A percentile compares a stretch with the other conserved stretches of the same genome.
phyloP scores from a whole-genome alignment of 768 basidiomycete species.

The Xerocomellus intermedius region DNA sequence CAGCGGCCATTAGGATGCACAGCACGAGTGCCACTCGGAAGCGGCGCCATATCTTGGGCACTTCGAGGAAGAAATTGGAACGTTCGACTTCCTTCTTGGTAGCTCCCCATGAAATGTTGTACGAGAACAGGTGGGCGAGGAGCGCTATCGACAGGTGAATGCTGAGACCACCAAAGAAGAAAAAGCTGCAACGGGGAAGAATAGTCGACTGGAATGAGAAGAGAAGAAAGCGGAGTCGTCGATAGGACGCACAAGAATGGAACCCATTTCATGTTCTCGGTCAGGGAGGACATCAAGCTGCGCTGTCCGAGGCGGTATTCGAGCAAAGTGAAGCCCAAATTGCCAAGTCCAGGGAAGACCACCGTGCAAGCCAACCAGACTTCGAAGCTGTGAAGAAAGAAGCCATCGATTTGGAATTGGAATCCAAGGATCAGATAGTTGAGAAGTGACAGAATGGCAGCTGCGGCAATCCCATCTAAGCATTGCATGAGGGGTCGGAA shows the following conservation, averaged over 20 bases:
- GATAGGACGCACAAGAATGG: slow-evolving; percentile 36
- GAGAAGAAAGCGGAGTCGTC: background rate
- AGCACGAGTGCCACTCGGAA: slow-evolving; percentile 66
- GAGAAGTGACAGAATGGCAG: slow-evolving; percentile 62
- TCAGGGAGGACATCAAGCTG: slow-evolving; percentile 18
- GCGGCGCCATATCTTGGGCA: slow-evolving; percentile 77
- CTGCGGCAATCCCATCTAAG: slow-evolving; percentile 58
- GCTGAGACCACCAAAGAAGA: slow-evolving; percentile 57
- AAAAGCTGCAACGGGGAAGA: slow-evolving; percentile 29
- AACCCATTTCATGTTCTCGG: slow-evolving; percentile 30
- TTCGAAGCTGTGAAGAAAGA: slow-evolving; percentile 77
- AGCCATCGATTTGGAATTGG: slow-evolving; percentile 65
- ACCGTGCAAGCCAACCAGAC: slow-evolving; percentile 77
- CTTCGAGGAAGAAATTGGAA: slow-evolving; percentile 91
- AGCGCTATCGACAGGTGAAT: slow-evolving; percentile 53
- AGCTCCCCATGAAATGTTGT: slow-evolving; percentile 58
- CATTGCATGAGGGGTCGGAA: background rate
- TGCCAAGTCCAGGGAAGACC: slow-evolving; percentile 74
- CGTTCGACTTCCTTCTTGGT: slow-evolving; percentile 82
- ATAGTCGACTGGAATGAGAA: background rate
- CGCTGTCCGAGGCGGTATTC: slow-evolving; percentile 67
- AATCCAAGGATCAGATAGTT: slow-evolving; percentile 80
- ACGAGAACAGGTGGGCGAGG: slow-evolving; percentile 56
- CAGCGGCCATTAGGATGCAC: slow-evolving; percentile 46
- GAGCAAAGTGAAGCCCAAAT: slow-evolving; percentile 68